Base-by-base conservation (phyloP, 192 early-diverging fungal species). In the Backusella psychrophila region DNA sequence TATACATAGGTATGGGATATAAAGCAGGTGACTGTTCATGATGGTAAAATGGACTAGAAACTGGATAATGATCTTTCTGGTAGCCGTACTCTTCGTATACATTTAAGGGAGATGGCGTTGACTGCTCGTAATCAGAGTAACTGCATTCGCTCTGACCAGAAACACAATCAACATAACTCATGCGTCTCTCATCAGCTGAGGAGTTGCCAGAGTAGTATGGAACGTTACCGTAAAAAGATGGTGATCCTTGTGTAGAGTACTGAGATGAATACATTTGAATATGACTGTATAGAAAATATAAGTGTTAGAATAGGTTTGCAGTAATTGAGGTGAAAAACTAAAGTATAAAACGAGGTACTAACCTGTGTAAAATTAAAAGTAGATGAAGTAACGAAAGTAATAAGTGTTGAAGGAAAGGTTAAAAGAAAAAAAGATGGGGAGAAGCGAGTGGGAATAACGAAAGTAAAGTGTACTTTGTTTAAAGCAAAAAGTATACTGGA, bases 101-200 rank as follows among this genome's bases (percentile, higher is more conserved):
- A 31, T 72, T 39, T 19, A 44, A 44, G 1, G 70, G 75, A 36
- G 75, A 77, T 21, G 69, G 68, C 33, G 75, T 69, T 34, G 69
- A 69, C 36, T 71, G 75, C 19, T 77, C 75, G 33, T 71, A 71
- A 53, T 77, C 75, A 14, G 75, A 77, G 5, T 65, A 38, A 15
- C 75, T 69, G 6, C 69, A 49, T 23, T 70, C 69, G 23, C 75
- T 56, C 29, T 59, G 75, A 29, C 75, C 67, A 52, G 75, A 63
- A n/a, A 77, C 23, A 2, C 34, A 49, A 19, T 77, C 75, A 36
- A 69, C 69, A 77, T 71, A 77, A 17, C 69, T 77, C 38, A 74
- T 66, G 14, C 56, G 21, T 63, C 56, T 26, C 29, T 63, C 56
- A 14, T 63, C 26, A 63, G 56, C 23, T 63, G 21, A 12, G 4